Base-by-base conservation (phyloP, 1,284 basidiomycete genomes). In the Paramarasmius palmivorus region DNA sequence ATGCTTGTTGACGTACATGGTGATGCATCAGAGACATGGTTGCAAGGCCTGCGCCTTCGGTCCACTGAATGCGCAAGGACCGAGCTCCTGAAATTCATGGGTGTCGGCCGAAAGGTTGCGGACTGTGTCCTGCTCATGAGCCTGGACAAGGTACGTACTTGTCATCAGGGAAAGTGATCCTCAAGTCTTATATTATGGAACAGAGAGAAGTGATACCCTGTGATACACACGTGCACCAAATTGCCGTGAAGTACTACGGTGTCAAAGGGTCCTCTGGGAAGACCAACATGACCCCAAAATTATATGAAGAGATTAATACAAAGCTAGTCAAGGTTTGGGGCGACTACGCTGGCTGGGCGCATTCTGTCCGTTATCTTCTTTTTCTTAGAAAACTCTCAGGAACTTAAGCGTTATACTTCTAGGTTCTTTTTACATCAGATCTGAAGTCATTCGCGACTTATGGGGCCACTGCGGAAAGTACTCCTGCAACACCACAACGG, bases 41-140 rank as follows among this genome's bases (percentile, higher is more conserved):
- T 94, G 3, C 60, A 69, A 52, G 73, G 73, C 2, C 69, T 94
- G n/a, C 77, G 91, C 52, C 63, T 63, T 1, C 57, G 70, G 56
- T 64, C 68, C 19, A 90, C 90, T 2, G 62, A 66, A 0, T 78
- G 80, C 22, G 93, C 92, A 15, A 77, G 95, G 54, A 77, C 80
- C 34, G 83, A 90, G 58, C 77, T 99, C 19, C 71, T 97, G 36
- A 85, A 80, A 63, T 84, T 94, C 59, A 83, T 92, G 41, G 97
- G 97, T 0, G 93, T 99, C 0, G 97, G 97, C 1, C 82, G 94
- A 34, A 99, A 99, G 69, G 95, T 98, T 0, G 93, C 92, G 1
- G 96, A 98, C 66, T 99, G 97, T 65, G 79, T 99, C 32, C 73
- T 98, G 50, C 75, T 99, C 22, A 98, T 99, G 92, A 94, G 93